Evolutionary conservation across 495 filamentous ascomycete genomes (phyloP).

Genomic region (Xylaria cubensis): DNA sequence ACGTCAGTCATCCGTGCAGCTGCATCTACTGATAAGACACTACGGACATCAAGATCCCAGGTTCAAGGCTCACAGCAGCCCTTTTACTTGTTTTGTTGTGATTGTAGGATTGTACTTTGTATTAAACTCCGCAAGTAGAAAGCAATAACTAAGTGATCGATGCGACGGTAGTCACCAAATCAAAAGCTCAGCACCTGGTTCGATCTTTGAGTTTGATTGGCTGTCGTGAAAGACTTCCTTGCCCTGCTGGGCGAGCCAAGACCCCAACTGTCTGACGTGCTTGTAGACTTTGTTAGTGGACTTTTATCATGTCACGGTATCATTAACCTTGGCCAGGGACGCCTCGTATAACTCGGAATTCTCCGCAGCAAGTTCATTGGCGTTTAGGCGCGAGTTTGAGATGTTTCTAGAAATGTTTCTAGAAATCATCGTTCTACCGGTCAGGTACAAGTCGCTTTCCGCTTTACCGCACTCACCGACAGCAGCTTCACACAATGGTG

Average conservation of each 20-base stretch:
- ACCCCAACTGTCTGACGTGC: not conserved
- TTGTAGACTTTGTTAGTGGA: not conserved
- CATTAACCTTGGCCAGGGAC: not conserved
- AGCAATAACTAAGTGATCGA: not conserved
- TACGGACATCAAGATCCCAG: not conserved
- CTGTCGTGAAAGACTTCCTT: not conserved
- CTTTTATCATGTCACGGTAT: not conserved
- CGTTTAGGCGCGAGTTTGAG: not conserved
- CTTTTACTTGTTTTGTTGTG: not conserved
- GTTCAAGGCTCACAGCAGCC: not conserved
- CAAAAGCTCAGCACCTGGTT: not conserved
- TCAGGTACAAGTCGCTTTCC: not conserved
- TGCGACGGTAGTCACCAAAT: not conserved
- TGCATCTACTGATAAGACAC: not conserved
- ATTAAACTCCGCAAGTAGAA: not conserved
- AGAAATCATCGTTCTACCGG: not conserved
- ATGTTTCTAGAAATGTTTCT: not conserved
- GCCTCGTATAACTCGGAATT: not conserved
- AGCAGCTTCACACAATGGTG: not conserved
- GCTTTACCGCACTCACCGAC: conserved; percentile 15
- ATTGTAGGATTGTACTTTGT: not conserved
- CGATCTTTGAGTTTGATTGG: not conserved
- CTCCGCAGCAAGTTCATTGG: conserved; percentile 4
- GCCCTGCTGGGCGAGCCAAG: conserved; percentile 9
- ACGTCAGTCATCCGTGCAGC: not conserved